Conservation (phyloP, 1,284 basidiomycete species). For the Trametes sp. region DNA sequence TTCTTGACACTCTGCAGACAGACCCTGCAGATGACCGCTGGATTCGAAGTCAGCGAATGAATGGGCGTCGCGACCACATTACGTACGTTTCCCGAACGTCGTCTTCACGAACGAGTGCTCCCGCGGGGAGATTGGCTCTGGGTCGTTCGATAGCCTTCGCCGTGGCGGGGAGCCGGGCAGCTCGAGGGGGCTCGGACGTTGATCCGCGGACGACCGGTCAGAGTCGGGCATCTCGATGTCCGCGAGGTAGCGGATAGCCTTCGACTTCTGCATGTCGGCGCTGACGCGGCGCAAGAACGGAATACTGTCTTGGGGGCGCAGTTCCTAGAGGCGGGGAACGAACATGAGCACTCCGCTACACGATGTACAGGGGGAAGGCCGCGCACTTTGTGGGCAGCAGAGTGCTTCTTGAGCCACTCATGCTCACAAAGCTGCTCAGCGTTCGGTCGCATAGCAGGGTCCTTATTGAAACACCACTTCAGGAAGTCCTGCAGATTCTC, state of each 20-base stretch:
- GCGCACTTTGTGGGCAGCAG: slow-evolving; percentile 76
- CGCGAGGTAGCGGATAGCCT: slow-evolving; percentile 60
- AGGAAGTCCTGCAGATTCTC: slow-evolving; percentile 81
- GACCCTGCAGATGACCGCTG: slow-evolving; percentile 89
- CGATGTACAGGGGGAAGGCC: slow-evolving; percentile 6
- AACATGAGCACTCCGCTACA: slow-evolving; percentile 16
- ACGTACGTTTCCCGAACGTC: slow-evolving; percentile 89
- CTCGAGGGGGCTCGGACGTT: slow-evolving; percentile 33
- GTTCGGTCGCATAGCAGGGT: slow-evolving; percentile 80
- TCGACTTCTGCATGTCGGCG: slow-evolving; percentile 79
- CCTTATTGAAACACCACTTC: slow-evolving; percentile 87
- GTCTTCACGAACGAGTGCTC: slow-evolving; percentile 92
- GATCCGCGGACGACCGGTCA: slow-evolving; percentile 48
- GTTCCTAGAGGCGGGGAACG: slow-evolving; percentile 55
- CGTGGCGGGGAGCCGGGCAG: slow-evolving; percentile 37
- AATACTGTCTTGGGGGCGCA: slow-evolving; percentile 91
- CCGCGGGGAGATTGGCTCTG: slow-evolving; percentile 60
- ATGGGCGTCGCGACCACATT: slow-evolving; percentile 11
- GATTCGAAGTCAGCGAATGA: slow-evolving; percentile 29
- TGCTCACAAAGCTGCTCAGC: slow-evolving; percentile 90
- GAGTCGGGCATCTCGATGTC: slow-evolving; percentile 60
- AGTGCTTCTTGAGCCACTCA: slow-evolving; percentile 86
- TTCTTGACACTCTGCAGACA: slow-evolving; percentile 86
- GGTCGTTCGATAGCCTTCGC: slow-evolving; percentile 50
- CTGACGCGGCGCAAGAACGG: slow-evolving; percentile 93